Evolutionary conservation across 2,329 filamentous ascomycete species (phyloP).

Genomic region (Cercospora janseana): DNA sequence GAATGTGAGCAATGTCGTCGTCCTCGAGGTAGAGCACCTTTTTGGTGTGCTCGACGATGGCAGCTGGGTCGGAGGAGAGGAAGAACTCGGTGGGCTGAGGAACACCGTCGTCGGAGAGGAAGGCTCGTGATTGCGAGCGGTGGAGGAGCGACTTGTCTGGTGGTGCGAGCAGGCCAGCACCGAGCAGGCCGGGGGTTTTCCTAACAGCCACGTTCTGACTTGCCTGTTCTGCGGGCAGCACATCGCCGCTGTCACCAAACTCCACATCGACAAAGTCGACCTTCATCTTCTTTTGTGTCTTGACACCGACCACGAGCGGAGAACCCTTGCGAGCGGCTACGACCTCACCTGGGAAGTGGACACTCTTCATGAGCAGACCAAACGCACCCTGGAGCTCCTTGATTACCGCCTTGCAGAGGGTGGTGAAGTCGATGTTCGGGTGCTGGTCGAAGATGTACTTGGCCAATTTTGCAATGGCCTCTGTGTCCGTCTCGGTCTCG

Average conservation of each 20-base stretch:
- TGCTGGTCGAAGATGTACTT: slow-evolving; percentile 98
- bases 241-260: slow-evolving; percentile 79
- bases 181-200: slow-evolving; percentile 63
- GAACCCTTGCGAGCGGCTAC: slow-evolving; percentile 98
- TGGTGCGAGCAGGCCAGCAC: slow-evolving; percentile 71
- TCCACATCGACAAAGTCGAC: slow-evolving; percentile 99
- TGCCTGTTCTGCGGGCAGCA: slow-evolving; percentile 87
- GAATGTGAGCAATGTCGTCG: slow-evolving; percentile 98
- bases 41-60: slow-evolving; percentile 99
- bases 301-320: slow-evolving; percentile 92
- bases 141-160: slow-evolving; percentile 97
- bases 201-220: slow-evolving; percentile 96
- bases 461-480: slow-evolving; percentile 97
- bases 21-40: slow-evolving; percentile 99
- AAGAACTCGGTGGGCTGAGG: slow-evolving; percentile 99
- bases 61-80: slow-evolving; percentile 95
- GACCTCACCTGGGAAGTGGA: slow-evolving; percentile 97
- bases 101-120: slow-evolving; percentile 97
- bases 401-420: slow-evolving; percentile 95
- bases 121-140: slow-evolving; percentile 96
- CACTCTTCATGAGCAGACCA: slow-evolving; percentile 94
- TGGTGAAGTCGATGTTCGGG: slow-evolving; percentile 91
- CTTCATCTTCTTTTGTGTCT: slow-evolving; percentile 99
- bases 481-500: slow-evolving; percentile 98
- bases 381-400: slow-evolving; percentile 98